A percentile compares a stretch with the other conserved stretches of the same genome.
phyloP scores from a whole-genome alignment of 148 eudicot genomes.

The Limonium bicolor region DNA sequence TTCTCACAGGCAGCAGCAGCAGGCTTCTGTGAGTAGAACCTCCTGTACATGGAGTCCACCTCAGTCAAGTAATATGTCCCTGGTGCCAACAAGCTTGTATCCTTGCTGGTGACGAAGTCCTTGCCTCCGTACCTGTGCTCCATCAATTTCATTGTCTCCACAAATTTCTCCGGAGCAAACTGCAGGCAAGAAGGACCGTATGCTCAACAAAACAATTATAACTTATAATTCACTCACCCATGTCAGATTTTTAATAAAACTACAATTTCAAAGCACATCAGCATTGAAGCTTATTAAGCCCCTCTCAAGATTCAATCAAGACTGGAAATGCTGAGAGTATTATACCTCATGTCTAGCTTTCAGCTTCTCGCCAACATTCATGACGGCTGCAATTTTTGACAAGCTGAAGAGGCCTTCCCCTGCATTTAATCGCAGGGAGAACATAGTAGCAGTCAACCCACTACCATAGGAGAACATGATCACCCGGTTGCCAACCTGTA shows the following conservation, averaged over 20 bases:
- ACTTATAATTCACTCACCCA: too few relatives aligned
- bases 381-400: conserved; percentile 56
- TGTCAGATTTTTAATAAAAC: too few relatives aligned
- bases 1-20: conserved; percentile 7
- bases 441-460: conserved; percentile 83
- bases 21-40: conserved; percentile 54
- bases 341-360: conserved; percentile 90
- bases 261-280: too few relatives aligned
- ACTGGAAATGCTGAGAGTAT: too few relatives aligned
- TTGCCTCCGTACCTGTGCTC: conserved; percentile 80
- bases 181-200: too few relatives aligned
- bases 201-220: too few relatives aligned
- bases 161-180: conserved; percentile 74
- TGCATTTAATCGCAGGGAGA: conserved; percentile 55
- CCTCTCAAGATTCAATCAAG: neutral
- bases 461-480: conserved; percentile 95
- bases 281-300: too few relatives aligned
- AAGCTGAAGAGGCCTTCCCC: conserved; percentile 70
- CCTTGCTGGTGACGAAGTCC: conserved; percentile 81
- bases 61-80: conserved; percentile 76
- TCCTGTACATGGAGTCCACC: conserved; percentile 60
- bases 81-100: conserved; percentile 42
- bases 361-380: conserved; percentile 68
- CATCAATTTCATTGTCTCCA: conserved; percentile 69
- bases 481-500: conserved; percentile 64